Base-by-base conservation (phyloP, 1,284 basidiomycete species). In the Pascua sp. region DNA sequence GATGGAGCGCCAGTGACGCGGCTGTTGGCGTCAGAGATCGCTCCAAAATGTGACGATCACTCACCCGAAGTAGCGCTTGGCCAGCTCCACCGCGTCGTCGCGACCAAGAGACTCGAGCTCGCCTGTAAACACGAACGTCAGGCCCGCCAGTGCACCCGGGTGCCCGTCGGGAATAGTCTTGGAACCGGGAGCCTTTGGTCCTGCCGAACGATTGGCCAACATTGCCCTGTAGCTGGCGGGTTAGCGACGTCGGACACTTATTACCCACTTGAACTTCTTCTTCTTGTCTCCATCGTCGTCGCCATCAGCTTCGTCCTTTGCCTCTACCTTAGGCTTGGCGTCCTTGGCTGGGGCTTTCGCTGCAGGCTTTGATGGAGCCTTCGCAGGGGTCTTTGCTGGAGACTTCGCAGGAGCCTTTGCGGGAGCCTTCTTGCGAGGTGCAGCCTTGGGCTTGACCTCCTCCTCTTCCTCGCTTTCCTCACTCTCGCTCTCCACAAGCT, bases 81-180 rank as follows among this genome's bases (percentile, higher is more conserved):
- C 94, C 2, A 97, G 78, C 64, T 95, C 90, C 42, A 82, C 71
- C 0, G 91, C 89, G 67, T 97, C 92, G 8, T 98, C 92, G 39
- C 95, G 84, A 2, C 89, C 86, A 57, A 98, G 85, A 56, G 88
- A 89, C 47, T 83, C 84, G 47, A 98, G 79, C 69, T 98, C 94
- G 11, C 95, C 96, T 0, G 93, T 96, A 66, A 99, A 99, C 24
- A 99, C 96, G 66, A 98, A 88, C 0, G 91, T 84, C 24, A 98
- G 81, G 0, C 94, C 94, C 0, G 86, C 83, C 2, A 98, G 81
- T 71, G 90, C 92, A 67, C 94, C 87, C 0, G 86, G 86, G 50
- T 84, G 70, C 63, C 86, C 83, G 32, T 89, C 82, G 0, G 95
- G 96, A 3, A 98, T 84, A 11, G 84, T 78, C 73, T 96, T 98